Evolutionary conservation across 2,329 filamentous ascomycete genomes (phyloP).

Genomic region (Paracoccidioides brasiliensis): DNA sequence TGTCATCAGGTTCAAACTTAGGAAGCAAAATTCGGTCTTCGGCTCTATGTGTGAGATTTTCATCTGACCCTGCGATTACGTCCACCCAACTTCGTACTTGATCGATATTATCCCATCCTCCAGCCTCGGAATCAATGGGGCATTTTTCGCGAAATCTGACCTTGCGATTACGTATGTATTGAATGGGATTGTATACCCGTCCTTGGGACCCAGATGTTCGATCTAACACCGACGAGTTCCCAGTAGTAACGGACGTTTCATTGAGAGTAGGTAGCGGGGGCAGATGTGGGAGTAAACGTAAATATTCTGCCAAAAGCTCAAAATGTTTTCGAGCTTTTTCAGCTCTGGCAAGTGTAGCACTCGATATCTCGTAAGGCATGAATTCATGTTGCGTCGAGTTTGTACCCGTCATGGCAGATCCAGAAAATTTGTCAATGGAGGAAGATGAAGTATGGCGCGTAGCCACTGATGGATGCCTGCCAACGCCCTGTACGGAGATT

Average conservation of each 20-base stretch:
- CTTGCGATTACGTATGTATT: slow-evolving; percentile 83
- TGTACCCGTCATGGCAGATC: slow-evolving; percentile 10
- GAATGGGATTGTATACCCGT: slow-evolving; percentile 76
- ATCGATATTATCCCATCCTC: slow-evolving; percentile 63
- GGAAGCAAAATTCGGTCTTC: slow-evolving; percentile 35
- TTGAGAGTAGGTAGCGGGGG: slow-evolving; percentile 46
- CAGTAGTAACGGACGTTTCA: slow-evolving; percentile 24
- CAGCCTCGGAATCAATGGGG: slow-evolving; percentile 57
- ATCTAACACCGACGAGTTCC: slow-evolving; percentile 3
- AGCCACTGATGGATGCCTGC: not conserved
- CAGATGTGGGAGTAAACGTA: slow-evolving; percentile 63
- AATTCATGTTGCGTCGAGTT: slow-evolving; percentile 16
- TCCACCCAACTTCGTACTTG: slow-evolving; percentile 68
- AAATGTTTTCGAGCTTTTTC: slow-evolving; percentile 76
- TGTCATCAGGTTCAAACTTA: slow-evolving; percentile 22
- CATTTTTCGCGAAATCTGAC: slow-evolving; percentile 66
- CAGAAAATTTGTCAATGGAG: not conserved
- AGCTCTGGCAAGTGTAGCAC: slow-evolving; percentile 66
- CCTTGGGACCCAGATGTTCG: slow-evolving; percentile 36
- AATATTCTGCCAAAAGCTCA: slow-evolving; percentile 74
- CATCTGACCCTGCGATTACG: slow-evolving; percentile 42
- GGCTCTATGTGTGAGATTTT: slow-evolving; percentile 32
- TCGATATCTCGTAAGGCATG: slow-evolving; percentile 47
- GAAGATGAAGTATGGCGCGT: not conserved
- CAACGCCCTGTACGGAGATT: not conserved